Evolutionary conservation across 2,329 filamentous ascomycete genomes (phyloP).

Genomic region (Neurospora crassa): DNA sequence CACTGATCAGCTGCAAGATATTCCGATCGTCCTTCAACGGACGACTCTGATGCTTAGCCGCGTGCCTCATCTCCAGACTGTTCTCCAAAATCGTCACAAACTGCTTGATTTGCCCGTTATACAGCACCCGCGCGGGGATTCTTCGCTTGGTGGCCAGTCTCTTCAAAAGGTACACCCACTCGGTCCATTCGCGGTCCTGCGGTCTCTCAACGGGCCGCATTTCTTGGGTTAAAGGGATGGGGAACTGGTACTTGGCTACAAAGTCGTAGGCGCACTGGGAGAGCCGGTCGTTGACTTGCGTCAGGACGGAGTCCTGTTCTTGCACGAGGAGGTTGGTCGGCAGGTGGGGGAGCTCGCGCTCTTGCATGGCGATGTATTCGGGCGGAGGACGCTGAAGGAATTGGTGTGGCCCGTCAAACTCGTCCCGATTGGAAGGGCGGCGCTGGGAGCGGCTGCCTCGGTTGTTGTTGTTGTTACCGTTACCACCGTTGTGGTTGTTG

Average conservation of each 20-base stretch:
- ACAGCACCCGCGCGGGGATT: slow-evolving; percentile 73
- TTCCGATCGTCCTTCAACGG: slow-evolving; percentile 83
- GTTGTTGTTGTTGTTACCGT: slow-evolving; percentile 27
- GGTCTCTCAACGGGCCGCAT: slow-evolving; percentile 68
- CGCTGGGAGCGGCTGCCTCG: slow-evolving; percentile 42
- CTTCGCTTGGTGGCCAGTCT: slow-evolving; percentile 76
- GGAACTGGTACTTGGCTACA: slow-evolving; percentile 84
- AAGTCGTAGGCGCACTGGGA: slow-evolving; percentile 85
- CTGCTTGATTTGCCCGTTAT: slow-evolving; percentile 87
- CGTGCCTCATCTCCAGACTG: slow-evolving; percentile 78
- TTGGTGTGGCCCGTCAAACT: slow-evolving; percentile 82
- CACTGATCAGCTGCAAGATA: slow-evolving; percentile 78
- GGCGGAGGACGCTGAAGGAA: slow-evolving; percentile 64
- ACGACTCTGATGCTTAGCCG: slow-evolving; percentile 72
- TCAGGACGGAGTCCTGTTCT: slow-evolving; percentile 75
- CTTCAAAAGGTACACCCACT: slow-evolving; percentile 85
- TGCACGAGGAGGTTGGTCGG: slow-evolving; percentile 74
- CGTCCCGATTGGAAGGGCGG: slow-evolving; percentile 71
- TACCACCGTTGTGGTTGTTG: slow-evolving; percentile 22
- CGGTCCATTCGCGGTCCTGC: slow-evolving; percentile 69
- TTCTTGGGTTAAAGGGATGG: slow-evolving; percentile 73
- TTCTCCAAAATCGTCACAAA: slow-evolving; percentile 83
- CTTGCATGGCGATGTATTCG: slow-evolving; percentile 64
- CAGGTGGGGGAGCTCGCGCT: slow-evolving; percentile 70
- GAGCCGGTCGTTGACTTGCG: slow-evolving; percentile 72